Evolutionary conservation across 306 rosid species (phyloP).

Genomic region (Cyclanthera cordifolia): DNA sequence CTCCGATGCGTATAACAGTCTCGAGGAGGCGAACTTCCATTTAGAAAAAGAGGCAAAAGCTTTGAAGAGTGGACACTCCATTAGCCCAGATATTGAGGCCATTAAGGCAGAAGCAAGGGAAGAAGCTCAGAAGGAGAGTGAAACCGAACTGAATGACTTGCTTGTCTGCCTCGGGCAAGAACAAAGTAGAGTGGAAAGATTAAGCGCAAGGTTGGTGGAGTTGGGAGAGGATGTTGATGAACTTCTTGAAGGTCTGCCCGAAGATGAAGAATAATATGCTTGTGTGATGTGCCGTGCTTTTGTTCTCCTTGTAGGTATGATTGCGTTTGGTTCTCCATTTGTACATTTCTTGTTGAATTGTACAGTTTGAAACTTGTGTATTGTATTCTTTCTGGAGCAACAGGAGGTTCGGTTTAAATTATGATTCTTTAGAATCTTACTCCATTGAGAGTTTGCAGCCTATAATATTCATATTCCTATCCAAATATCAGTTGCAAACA

Average conservation of each 20-base stretch:
- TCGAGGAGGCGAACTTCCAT: constrained; percentile 64
- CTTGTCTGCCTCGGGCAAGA: constrained; percentile 97
- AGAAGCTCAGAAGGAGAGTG: constrained; percentile 88
- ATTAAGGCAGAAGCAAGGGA: constrained; percentile 87
- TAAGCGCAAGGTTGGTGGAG: constrained; percentile 66
- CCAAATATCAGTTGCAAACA: neutral
- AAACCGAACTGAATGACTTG: constrained; percentile 77
- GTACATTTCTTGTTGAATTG: constrained; percentile 33
- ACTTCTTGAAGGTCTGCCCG: constrained; percentile 63
- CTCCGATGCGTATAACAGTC: constrained; percentile 91
- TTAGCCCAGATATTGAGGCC: constrained; percentile 50
- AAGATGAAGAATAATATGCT: constrained; percentile 21
- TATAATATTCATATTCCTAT: neutral
- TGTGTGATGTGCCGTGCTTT: neutral
- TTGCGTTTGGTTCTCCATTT: constrained; percentile 9
- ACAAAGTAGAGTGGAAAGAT: constrained; percentile 76
- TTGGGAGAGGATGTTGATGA: constrained; percentile 76
- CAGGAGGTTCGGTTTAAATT: neutral
- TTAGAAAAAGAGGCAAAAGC: constrained; percentile 66
- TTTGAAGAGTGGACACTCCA: constrained; percentile 30
- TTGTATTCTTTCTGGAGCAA: constrained; percentile 11
- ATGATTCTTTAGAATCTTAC: neutral
- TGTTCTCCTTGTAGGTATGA: neutral
- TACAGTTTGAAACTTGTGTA: constrained; percentile 20
- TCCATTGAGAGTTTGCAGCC: neutral